phyloP scores from a whole-genome alignment of 2,329 filamentous ascomycete species.

The Talaromyces sp. region DNA sequence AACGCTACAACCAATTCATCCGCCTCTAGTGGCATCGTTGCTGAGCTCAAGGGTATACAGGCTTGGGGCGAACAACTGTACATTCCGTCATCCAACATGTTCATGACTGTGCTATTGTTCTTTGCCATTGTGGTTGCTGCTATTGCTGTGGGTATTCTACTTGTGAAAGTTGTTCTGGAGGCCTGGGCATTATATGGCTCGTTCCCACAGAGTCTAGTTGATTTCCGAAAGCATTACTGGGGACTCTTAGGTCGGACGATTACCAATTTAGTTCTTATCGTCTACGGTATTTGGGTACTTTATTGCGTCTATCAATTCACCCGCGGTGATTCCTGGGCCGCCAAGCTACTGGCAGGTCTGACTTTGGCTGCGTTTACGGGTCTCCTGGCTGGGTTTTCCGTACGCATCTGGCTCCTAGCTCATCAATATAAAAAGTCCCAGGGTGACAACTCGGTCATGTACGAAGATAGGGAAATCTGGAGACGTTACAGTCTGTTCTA shows the following conservation, averaged over 20 bases:
- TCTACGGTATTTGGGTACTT: slow-evolving; percentile 92
- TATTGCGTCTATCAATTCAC: slow-evolving; percentile 97
- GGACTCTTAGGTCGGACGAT: slow-evolving; percentile 83
- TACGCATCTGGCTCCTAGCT: slow-evolving; percentile 76
- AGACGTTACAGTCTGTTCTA: slow-evolving; percentile 97
- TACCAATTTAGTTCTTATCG: slow-evolving; percentile 81
- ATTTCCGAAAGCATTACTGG: slow-evolving; percentile 97
- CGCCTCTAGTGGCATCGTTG: slow-evolving; percentile 45
- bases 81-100: slow-evolving; percentile 85
- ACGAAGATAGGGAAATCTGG: slow-evolving; percentile 87
- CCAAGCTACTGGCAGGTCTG: slow-evolving; percentile 75
- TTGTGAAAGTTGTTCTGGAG: slow-evolving; percentile 89
- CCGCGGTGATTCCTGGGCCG: slow-evolving; percentile 89
- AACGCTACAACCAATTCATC: slow-evolving; percentile 39
- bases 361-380: slow-evolving; percentile 78
- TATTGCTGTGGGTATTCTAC: slow-evolving; percentile 79
- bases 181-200: slow-evolving; percentile 84
- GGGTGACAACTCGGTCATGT: slow-evolving; percentile 70
- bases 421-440: slow-evolving; percentile 69
- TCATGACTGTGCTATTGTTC: slow-evolving; percentile 89
- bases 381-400: slow-evolving; percentile 77
- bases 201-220: slow-evolving; percentile 73
- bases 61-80: slow-evolving; percentile 78
- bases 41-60: slow-evolving; percentile 70
- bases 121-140: slow-evolving; percentile 82